Base-by-base conservation (phyloP, 164 flowering plant genomes). In the Piper betle region DNA sequence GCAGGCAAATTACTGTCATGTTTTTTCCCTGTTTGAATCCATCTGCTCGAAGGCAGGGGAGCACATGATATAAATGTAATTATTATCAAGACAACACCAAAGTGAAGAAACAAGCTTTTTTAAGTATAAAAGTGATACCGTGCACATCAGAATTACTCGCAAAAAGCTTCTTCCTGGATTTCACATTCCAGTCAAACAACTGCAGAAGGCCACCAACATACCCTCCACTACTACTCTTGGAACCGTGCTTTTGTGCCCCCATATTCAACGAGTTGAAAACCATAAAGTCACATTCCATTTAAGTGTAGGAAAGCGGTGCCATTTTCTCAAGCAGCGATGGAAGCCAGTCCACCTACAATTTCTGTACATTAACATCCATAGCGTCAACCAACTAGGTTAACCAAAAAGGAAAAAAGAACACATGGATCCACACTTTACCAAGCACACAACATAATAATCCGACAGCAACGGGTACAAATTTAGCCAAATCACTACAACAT, bases 181-280 rank as follows among this genome's bases (percentile, higher is more conserved):
- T 89, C 15, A 79, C 80, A 70, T 81, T 87, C 97, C 98, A 90
- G 68, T 93, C 98, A 73, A 93, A 93, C 59, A 93, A 64, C 71
- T 93, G 91, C 62, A 87, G 74, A 59, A 93, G 87, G 20, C 91
- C 87, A 53, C 96, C 97, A 53, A 80, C 88, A 78, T 86, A 82
- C 19, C 85, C 73, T 68, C 80, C 84, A 40, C 86, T 83, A 40
- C 86, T 83, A 38, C 61, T 42, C 57, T 64, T 64, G 38, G 61
- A 64, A 37, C 67, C 54, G 16, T 57, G 61, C 56, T 64, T 58
- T 50, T 64, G 61, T 57, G 18, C n/a, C 1, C 67, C 67, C 67
- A 64, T 64, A 57, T 50, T 50, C 66, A 41, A 33, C 10, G 39
- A 37, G 4, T 33, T 33, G 8, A 54, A 54, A 39, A 33, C 13